A percentile compares a stretch with the other conserved stretches of the same genome.
Conservation (phyloP, 1,284 basidiomycete species). For the Wallemia hederae region DNA sequence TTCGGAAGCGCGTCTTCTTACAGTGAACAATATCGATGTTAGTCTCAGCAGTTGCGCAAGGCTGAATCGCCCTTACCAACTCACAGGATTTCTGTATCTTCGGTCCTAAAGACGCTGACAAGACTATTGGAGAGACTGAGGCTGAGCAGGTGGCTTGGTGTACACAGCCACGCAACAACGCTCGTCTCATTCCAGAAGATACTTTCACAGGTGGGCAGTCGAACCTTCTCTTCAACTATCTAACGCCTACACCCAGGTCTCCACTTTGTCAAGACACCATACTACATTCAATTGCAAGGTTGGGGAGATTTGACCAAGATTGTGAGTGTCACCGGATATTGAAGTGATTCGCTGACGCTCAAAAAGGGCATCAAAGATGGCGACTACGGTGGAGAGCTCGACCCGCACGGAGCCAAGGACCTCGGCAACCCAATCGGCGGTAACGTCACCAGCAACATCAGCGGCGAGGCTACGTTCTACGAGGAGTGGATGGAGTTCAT, state of each 20-base stretch:
- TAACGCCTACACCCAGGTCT: slow-evolving; percentile 19
- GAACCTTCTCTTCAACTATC: too few relatives aligned
- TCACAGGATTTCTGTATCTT: slow-evolving; percentile 29
- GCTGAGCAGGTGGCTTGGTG: slow-evolving; percentile 41
- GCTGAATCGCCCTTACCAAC: slow-evolving; percentile 10
- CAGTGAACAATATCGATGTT: background rate
- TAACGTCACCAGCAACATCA: slow-evolving; percentile 23
- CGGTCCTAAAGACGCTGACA: slow-evolving; percentile 21
- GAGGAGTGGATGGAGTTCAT: slow-evolving; percentile 22
- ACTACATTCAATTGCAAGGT: slow-evolving; percentile 21
- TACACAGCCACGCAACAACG: slow-evolving; percentile 19
- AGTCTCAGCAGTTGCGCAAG: background rate
- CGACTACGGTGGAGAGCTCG: slow-evolving; percentile 21
- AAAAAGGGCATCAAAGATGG: slow-evolving; percentile 13
- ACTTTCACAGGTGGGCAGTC: slow-evolving; percentile 9
- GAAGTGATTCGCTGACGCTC: background rate
- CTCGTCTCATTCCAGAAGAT: slow-evolving; percentile 10
- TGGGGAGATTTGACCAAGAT: slow-evolving; percentile 20
- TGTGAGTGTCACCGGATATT: slow-evolving; percentile 4
- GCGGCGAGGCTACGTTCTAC: slow-evolving; percentile 21
- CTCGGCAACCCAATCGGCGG: slow-evolving; percentile 24
- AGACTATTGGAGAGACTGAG: slow-evolving; percentile 33
- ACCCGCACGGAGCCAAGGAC: slow-evolving; percentile 20
- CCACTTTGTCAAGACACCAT: slow-evolving; percentile 31
- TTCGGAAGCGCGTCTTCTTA: background rate